Percentiles rank a stretch among this genome's conserved stretches.
Conservation (phyloP, 2,329 filamentous ascomycete genomes). For the Hysterium pulicare region DNA sequence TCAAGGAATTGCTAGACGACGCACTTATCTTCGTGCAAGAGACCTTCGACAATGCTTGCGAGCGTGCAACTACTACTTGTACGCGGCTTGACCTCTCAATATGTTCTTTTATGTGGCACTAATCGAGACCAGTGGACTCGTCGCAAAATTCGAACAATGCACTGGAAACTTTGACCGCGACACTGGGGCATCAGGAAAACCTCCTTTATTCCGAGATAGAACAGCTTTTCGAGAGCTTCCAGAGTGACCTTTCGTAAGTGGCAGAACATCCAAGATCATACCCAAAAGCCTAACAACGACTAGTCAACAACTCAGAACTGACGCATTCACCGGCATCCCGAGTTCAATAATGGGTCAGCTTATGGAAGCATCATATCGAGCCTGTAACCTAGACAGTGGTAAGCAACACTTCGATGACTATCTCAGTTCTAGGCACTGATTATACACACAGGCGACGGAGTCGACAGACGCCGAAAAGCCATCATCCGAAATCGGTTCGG, state of each 20-base stretch:
- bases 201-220: constrained; percentile 30
- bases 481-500: constrained; percentile 31
- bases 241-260: constrained; percentile 4
- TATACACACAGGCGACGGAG: constrained; percentile 29
- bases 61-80: background rate
- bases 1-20: constrained; percentile 13
- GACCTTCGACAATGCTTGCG: constrained; percentile 11
- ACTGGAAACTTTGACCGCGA: constrained; percentile 19
- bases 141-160: constrained; percentile 1
- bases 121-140: background rate
- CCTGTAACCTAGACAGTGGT: constrained; percentile 34
- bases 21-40: too few relatives aligned
- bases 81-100: constrained; percentile 1
- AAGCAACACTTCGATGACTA: constrained; percentile 5
- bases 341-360: constrained; percentile 39
- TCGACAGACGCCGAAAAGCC: constrained; percentile 30
- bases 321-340: constrained; percentile 35
- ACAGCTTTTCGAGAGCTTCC: constrained; percentile 19
- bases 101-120: constrained; percentile 1
- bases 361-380: constrained; percentile 37
- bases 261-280: too few relatives aligned
- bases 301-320: too few relatives aligned
- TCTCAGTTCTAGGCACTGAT: background rate
- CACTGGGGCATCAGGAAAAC: constrained; percentile 24
- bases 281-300: too few relatives aligned